Evolutionary conservation across 805 yeast species (phyloP).

Genomic region (Lachancea kluyveri): DNA sequence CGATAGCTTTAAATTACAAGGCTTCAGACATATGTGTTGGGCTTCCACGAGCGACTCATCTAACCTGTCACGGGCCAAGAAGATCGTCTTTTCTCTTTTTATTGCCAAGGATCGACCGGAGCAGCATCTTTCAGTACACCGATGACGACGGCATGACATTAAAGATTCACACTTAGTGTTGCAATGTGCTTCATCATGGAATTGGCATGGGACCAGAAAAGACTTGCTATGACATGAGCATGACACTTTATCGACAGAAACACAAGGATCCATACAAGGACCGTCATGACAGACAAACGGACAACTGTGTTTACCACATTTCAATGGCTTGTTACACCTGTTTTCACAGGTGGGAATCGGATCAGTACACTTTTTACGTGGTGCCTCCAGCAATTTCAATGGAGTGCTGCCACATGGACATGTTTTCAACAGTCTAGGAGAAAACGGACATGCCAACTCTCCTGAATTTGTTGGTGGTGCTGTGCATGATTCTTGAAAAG

Average conservation of each 20-base stretch:
- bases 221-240: conserved; percentile 59
- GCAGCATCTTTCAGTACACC: conserved; percentile 68
- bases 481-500: conserved; percentile 47
- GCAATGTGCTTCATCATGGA: conserved; percentile 57
- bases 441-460: conserved; percentile 46
- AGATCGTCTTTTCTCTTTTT: conserved; percentile 38
- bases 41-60: conserved; percentile 66
- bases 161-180: conserved; percentile 64
- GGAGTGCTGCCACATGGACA: conserved; percentile 78
- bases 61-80: conserved; percentile 29
- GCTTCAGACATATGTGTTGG: conserved; percentile 62
- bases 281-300: conserved; percentile 71
- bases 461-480: conserved; percentile 24
- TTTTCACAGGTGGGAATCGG: conserved; percentile 71
- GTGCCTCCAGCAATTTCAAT: conserved; percentile 34
- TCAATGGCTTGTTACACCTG: conserved; percentile 53
- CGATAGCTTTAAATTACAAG: conserved; percentile 53
- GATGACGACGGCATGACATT: conserved; percentile 75
- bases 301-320: conserved; percentile 73
- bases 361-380: conserved; percentile 61
- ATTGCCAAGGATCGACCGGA: conserved; percentile 54
- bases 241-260: conserved; percentile 39
- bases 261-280: conserved; percentile 62
- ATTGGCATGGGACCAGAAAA: conserved; percentile 60
- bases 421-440: conserved; percentile 52